A percentile compares a stretch with the other conserved stretches of the same genome.
Evolutionary conservation across 495 filamentous ascomycete genomes (phyloP).

Genomic region (Penicillium angulare): DNA sequence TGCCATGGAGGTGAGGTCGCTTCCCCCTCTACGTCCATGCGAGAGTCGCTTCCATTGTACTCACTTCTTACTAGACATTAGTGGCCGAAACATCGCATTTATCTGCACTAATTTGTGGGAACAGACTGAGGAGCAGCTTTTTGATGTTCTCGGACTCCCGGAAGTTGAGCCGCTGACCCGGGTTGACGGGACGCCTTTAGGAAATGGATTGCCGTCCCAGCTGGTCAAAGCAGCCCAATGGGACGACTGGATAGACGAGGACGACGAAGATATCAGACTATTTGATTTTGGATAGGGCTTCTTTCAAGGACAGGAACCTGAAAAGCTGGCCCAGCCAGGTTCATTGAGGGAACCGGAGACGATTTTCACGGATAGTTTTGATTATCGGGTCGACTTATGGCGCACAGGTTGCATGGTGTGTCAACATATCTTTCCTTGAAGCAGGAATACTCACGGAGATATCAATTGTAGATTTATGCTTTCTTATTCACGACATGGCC

Average conservation of each 20-base stretch:
- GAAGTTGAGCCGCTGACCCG: conserved; percentile 24
- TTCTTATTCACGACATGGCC: conserved; percentile 20
- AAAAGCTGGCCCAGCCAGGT: conserved; percentile 31
- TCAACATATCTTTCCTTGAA: conserved; percentile 6
- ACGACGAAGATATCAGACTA: conserved; percentile 38
- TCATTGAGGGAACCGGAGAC: conserved; percentile 35
- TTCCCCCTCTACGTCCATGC: background rate
- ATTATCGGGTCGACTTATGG: conserved; percentile 43
- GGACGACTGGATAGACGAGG: conserved; percentile 35
- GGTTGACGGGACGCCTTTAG: conserved; percentile 28
- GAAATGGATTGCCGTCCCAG: conserved; percentile 28
- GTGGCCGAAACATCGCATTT: conserved; percentile 19
- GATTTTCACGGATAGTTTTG: conserved; percentile 35
- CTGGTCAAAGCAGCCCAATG: conserved; percentile 34
- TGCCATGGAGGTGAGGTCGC: conserved; percentile 25
- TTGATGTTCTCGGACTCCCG: conserved; percentile 29
- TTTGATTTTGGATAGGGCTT: conserved; percentile 42
- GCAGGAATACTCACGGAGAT: conserved; percentile 7
- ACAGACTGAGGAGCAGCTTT: conserved; percentile 19
- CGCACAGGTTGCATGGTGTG: conserved; percentile 36
- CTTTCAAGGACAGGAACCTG: conserved; percentile 22
- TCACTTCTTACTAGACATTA: conserved; percentile 17
- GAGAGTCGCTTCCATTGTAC: background rate
- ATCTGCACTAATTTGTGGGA: conserved; percentile 9
- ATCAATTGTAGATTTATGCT: conserved; percentile 19